Evolutionary conservation across 306 rosid species (phyloP).

Genomic region (Vigna unguiculata): DNA sequence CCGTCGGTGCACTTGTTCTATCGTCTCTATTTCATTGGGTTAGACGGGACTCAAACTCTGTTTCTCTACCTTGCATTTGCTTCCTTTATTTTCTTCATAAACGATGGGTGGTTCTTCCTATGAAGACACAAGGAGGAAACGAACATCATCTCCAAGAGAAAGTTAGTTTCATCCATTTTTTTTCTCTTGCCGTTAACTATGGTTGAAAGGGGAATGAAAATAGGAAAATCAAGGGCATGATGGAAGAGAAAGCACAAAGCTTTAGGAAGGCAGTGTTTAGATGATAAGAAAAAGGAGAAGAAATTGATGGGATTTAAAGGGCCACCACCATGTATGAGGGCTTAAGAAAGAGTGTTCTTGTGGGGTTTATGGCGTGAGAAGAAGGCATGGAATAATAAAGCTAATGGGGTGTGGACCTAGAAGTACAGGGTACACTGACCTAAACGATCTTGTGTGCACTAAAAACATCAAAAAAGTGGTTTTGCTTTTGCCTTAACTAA

Average conservation of each 20-base stretch:
- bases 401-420: too few relatives aligned
- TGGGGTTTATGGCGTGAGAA: too few relatives aligned
- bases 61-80: conserved; percentile 32
- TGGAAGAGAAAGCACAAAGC: conserved; percentile 2
- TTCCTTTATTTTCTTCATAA: conserved; percentile 42
- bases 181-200: neutral
- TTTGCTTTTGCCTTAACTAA: conserved; percentile 30
- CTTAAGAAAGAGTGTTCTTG: too few relatives aligned
- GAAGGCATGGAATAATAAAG: too few relatives aligned
- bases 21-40: neutral
- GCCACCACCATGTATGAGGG: too few relatives aligned
- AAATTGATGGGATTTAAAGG: too few relatives aligned
- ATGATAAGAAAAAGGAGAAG: conserved; percentile 1
- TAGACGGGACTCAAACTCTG: conserved; percentile 12
- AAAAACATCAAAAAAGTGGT: conserved; percentile 51
- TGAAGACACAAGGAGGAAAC: conserved; percentile 4
- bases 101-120: neutral
- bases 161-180: conserved; percentile 43
- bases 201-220: conserved; percentile 14
- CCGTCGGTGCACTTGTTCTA: conserved; percentile 42
- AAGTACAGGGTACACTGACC: too few relatives aligned
- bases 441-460: too few relatives aligned
- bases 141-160: conserved; percentile 39
- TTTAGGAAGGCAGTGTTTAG: neutral
- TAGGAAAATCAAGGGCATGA: conserved; percentile 39